Conservation (phyloP, 139 green algal species). For the Raphidocelis subcapitata region DNA sequence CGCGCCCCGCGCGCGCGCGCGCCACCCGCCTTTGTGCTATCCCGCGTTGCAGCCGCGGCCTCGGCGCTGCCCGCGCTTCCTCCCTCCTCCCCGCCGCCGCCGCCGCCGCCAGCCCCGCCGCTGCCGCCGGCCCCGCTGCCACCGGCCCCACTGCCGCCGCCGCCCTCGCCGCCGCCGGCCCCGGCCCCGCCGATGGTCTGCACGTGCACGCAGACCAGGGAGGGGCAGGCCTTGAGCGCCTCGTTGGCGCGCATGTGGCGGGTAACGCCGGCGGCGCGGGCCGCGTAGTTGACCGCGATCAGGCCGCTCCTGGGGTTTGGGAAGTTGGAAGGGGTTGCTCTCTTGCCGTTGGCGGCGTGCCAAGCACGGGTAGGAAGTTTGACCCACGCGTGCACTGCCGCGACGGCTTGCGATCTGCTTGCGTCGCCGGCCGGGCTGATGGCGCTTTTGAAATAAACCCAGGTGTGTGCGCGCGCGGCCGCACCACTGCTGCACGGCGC, state of each 20-base stretch:
- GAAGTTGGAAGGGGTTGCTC: too few species aligned
- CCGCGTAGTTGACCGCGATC: constrained; percentile 91
- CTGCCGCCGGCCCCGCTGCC: too few species aligned
- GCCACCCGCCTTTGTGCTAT: background rate
- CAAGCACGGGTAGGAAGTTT: too few species aligned
- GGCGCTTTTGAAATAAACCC: too few species aligned
- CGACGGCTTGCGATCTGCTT: too few species aligned
- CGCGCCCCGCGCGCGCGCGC: background rate
- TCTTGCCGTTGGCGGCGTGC: too few species aligned
- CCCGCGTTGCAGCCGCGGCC: background rate
- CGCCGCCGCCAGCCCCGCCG: too few species aligned
- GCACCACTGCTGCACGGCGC: constrained; percentile 47
- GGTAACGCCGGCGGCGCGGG: constrained; percentile 71
- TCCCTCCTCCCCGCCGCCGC: background rate
- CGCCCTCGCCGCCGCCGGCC: background rate
- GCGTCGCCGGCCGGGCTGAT: too few species aligned
- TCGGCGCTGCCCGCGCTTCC: background rate
- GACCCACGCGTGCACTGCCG: too few species aligned
- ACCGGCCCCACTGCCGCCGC: too few species aligned
- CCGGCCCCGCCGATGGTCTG: constrained; percentile 71
- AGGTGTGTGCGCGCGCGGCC: background rate
- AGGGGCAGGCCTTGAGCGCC: constrained; percentile 72
- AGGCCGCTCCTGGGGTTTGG: constrained; percentile 48
- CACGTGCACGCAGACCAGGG: constrained; percentile 85
- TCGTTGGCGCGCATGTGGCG: constrained; percentile 76